These are phyloP conservation scores for Moniliophthora roreri DNA, from an alignment of 1,284 basidiomycete species.

Conservation along the genomic window DNA sequence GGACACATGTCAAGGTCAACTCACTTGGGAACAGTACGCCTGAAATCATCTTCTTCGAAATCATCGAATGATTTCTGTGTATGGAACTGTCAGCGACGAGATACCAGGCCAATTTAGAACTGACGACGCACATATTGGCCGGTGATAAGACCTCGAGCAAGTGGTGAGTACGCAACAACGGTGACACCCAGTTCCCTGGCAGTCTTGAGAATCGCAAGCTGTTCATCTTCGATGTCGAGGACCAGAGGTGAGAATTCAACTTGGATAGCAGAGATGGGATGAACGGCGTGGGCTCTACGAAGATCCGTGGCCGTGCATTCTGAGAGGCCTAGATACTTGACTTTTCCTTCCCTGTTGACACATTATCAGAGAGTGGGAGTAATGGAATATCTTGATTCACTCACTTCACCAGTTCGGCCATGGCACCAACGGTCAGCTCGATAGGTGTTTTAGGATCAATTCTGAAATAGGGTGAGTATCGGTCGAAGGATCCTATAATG, in stretches of 20 bases:
- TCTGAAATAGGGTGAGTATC: conserved; percentile 1
- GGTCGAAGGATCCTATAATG: too few species aligned
- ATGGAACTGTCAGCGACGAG: background rate
- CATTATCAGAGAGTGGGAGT: background rate
- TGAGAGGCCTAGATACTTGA: conserved; percentile 51
- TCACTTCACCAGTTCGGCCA: conserved; percentile 46
- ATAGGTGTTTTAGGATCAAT: conserved; percentile 14
- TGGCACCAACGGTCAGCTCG: conserved; percentile 33
- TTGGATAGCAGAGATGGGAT: conserved; percentile 50
- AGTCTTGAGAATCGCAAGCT: conserved; percentile 35
- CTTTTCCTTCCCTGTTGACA: conserved; percentile 41
- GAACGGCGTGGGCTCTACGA: conserved; percentile 49
- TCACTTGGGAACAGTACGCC: conserved; percentile 35
- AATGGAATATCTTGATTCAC: conserved; percentile 6
- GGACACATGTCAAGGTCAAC: conserved; percentile 1
- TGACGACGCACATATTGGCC: conserved; percentile 11
- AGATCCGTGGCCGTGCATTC: conserved; percentile 36
- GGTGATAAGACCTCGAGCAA: conserved; percentile 17
- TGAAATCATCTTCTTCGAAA: conserved; percentile 50
- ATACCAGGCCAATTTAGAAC: conserved; percentile 19
- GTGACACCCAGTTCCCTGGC: conserved; percentile 40
- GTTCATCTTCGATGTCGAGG: conserved; percentile 40
- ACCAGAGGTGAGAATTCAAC: conserved; percentile 55
- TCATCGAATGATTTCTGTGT: conserved; percentile 49
- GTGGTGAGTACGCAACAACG: conserved; percentile 43